A percentile compares a stretch with the other conserved stretches of the same genome.
These are phyloP conservation scores for Butyriboletus loyo DNA, from an alignment of 768 basidiomycete genomes.

Conservation along the genomic window DNA sequence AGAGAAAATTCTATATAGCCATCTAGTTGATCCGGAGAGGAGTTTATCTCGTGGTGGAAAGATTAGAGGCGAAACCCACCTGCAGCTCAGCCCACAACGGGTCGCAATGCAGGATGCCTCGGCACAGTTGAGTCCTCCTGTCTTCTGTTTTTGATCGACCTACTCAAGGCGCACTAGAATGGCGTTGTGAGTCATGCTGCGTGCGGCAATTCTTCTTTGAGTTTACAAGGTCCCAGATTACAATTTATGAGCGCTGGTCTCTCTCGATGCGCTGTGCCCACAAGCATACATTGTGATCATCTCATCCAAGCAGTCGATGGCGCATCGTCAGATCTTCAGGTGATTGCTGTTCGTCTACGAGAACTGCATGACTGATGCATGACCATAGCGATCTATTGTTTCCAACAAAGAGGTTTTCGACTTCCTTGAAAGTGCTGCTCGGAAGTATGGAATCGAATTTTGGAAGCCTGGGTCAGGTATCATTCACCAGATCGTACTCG, in stretches of 20 bases:
- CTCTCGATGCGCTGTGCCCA: conserved; percentile 75
- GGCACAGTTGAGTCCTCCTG: conserved; percentile 62
- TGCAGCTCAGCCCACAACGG: conserved; percentile 87
- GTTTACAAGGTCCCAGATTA: conserved; percentile 45
- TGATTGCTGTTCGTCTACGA: conserved; percentile 24
- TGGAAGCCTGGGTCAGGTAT: conserved; percentile 91
- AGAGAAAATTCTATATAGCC: conserved; percentile 97
- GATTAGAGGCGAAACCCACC: conserved; percentile 82
- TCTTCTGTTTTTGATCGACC: not conserved
- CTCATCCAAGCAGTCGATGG: conserved; percentile 93
- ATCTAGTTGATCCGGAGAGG: conserved; percentile 77
- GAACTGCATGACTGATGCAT: not conserved
- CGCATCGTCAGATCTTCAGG: conserved; percentile 82
- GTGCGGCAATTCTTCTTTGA: not conserved
- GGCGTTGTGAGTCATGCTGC: conserved; percentile 59
- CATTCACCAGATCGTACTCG: conserved; percentile 97
- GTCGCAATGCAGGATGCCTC: conserved; percentile 98
- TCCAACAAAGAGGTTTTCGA: conserved; percentile 97
- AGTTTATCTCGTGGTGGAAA: conserved; percentile 61
- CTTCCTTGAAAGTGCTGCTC: conserved; percentile 89
- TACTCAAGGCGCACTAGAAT: conserved; percentile 49
- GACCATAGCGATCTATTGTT: conserved; percentile 67
- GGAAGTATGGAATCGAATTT: conserved; percentile 94
- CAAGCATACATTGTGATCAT: conserved; percentile 97
- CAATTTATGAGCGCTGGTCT: conserved; percentile 99